A percentile compares a stretch with the other conserved stretches of the same genome.
Conservation (phyloP, 2,329 filamentous ascomycete species). For the Penicillium fuscoglaucum region DNA sequence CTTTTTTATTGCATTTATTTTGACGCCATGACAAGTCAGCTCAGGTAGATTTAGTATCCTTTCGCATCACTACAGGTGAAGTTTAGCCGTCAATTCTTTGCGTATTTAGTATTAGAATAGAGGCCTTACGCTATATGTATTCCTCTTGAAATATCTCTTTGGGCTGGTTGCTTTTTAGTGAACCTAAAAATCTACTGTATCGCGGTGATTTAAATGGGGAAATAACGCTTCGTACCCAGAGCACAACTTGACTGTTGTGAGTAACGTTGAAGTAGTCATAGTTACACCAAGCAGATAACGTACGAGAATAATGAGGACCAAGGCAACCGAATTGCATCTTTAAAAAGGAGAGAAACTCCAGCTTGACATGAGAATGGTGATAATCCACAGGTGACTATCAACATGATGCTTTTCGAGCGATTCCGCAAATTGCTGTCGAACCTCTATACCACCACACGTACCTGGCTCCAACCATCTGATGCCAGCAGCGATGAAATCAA, state of each 20-base stretch:
- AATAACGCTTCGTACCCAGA: too few relatives aligned
- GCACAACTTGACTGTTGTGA: background rate
- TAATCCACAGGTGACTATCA: background rate
- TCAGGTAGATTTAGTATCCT: background rate
- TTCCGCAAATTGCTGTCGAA: background rate
- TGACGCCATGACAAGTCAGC: background rate
- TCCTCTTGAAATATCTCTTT: background rate
- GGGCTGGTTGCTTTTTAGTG: too few relatives aligned
- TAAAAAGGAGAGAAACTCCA: constrained; percentile 1
- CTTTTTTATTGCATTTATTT: background rate
- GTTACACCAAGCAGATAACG: constrained; percentile 3
- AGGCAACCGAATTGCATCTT: constrained; percentile 7
- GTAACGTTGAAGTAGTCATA: constrained; percentile 5
- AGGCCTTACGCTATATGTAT: background rate
- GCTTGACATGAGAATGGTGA: background rate
- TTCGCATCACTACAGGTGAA: background rate
- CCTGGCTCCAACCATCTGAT: background rate
- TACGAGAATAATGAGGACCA: background rate
- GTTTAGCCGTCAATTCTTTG: background rate
- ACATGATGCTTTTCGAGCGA: constrained; percentile 9
- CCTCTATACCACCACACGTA: background rate
- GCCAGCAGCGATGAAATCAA: background rate
- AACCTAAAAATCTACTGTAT: too few relatives aligned
- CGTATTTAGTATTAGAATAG: background rate
- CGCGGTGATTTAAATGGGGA: background rate